Base-by-base conservation (phyloP, 257 asterid species). In the Paulownia fortunei region DNA sequence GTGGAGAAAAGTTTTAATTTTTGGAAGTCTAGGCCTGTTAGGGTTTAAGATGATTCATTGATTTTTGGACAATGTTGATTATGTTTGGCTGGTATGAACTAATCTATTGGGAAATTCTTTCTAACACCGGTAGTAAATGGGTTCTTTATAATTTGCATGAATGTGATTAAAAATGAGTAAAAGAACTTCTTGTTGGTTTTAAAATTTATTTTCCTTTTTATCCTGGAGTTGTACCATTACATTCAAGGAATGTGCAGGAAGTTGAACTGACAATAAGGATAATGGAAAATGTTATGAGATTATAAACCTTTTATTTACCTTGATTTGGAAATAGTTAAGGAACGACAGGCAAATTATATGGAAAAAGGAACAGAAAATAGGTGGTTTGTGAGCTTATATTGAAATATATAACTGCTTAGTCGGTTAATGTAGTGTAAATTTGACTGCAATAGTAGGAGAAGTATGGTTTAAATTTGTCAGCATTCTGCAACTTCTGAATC, bases 41-140 rank as follows among this genome's bases (percentile, higher is more conserved):
- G 77, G 70, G 79, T 62, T 72, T 68, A 70, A 13, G 77, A 51
- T 56, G 54, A 30, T 34, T 21, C 15, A 10, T 60, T 80, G 52
- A 46, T 42, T 26, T 52, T 69, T 39, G 46, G 69, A 46, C 71
- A 73, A 24, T 69, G 72, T 44, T 64, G 46, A 66, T 71, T 41
- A 41, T 36, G n/a, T 19, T 62, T n/a, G 54, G 26, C 21, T 76
- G 63, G n/a, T 74, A n/a, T 74, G 2, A 26, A 74, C 34, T 60
- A 60, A 16, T 59, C 3, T 47, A 67, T 23, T 24, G 56, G 60
- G 18, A 21, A 42, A 15, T 72, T 65, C 21, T 67, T 27, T 42
- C 42, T 6, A 30, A 23, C 2, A 56, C 24, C 8, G 3, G 24
- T 10, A 46, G 4, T 11, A 13, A 12, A 30, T 15, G 27, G 60